A percentile compares a stretch with the other conserved stretches of the same genome.
Conservation (phyloP, 768 basidiomycete genomes). For the Tricholoma hemisulphureum region DNA sequence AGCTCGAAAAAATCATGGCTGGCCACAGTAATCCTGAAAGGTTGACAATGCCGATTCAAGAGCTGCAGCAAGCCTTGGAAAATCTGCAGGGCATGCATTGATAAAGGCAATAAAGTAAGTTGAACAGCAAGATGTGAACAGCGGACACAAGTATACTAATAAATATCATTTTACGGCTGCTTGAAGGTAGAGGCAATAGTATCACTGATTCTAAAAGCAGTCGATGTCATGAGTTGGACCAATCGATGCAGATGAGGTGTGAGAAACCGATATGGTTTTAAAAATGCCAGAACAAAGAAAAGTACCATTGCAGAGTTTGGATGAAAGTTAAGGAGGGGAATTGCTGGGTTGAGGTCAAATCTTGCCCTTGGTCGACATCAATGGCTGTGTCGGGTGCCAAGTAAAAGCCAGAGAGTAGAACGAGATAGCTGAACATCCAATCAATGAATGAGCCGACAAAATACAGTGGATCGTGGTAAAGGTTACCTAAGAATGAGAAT, state of each 20-base stretch:
- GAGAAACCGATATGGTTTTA: slow-evolving; percentile 4
- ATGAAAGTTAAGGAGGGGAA: slow-evolving; percentile 38
- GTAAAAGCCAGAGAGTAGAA: slow-evolving; percentile 89
- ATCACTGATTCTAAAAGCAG: background rate
- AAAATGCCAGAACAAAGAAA: slow-evolving; percentile 26
- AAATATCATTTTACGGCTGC: slow-evolving; percentile 8
- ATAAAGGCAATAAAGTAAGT: slow-evolving; percentile 17
- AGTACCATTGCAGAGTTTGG: slow-evolving; percentile 42
- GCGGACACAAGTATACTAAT: slow-evolving; percentile 14
- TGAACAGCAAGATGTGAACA: background rate
- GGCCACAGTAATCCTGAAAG: slow-evolving; percentile 61
- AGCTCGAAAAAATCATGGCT: slow-evolving; percentile 50
- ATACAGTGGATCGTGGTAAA: background rate
- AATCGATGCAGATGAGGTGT: background rate
- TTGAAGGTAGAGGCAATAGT: background rate
- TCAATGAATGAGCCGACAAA: slow-evolving; percentile 7
- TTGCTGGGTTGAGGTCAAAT: slow-evolving; percentile 25
- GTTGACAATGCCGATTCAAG: slow-evolving; percentile 43
- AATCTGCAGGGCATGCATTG: slow-evolving; percentile 57
- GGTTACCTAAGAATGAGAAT: slow-evolving; percentile 88
- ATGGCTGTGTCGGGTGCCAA: slow-evolving; percentile 64
- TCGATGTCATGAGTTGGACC: background rate
- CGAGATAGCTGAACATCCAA: slow-evolving; percentile 68
- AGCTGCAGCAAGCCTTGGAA: slow-evolving; percentile 46
- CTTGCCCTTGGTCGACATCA: slow-evolving; percentile 37